phyloP scores from a whole-genome alignment of 208 protist genomes.

The Phytomonas serpens region DNA sequence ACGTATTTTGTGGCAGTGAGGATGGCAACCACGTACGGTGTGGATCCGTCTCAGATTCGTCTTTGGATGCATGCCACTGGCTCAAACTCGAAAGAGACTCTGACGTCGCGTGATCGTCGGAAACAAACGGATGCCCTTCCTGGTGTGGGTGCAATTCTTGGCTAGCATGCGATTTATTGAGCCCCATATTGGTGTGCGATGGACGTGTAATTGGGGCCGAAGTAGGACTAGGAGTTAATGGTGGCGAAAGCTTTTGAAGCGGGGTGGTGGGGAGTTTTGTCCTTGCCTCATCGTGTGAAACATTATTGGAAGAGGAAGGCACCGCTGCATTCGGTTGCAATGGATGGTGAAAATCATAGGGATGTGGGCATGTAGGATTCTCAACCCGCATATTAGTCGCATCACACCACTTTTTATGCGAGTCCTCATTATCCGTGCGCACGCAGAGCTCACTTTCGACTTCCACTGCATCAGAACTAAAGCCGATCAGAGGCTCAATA shows the following conservation, averaged over 20 bases:
- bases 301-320: not conserved
- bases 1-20: not conserved
- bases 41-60: not conserved
- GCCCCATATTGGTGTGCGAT: not conserved
- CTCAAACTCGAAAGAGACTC: not conserved
- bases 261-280: not conserved
- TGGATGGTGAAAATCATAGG: not conserved
- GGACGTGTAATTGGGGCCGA: not conserved
- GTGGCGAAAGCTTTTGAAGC: not conserved
- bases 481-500: conserved; percentile 26
- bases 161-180: not conserved
- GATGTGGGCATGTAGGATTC: not conserved
- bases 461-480: conserved; percentile 1
- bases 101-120: not conserved
- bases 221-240: not conserved
- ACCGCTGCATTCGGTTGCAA: not conserved
- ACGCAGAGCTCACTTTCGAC: conserved; percentile 13
- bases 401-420: not conserved
- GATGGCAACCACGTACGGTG: not conserved
- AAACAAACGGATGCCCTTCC: not conserved
- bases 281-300: not conserved
- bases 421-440: conserved; percentile 5
- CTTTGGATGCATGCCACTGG: not conserved
- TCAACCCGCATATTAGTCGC: not conserved
- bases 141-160: not conserved